These are phyloP conservation scores for Naganishia vishniacii DNA, from an alignment of 768 basidiomycete species.

Conservation along the genomic window DNA sequence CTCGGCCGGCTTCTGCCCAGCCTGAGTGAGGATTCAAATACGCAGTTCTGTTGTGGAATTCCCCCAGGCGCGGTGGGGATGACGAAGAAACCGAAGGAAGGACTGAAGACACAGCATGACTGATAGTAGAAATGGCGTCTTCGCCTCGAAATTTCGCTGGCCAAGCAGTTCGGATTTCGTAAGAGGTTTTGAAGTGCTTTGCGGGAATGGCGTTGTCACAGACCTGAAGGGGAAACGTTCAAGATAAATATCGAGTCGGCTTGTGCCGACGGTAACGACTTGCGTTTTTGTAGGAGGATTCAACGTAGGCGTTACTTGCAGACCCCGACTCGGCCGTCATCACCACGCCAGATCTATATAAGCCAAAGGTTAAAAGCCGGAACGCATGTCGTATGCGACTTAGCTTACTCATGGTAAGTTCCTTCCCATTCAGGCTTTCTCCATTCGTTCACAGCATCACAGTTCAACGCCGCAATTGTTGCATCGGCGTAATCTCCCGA, in stretches of 20 bases:
- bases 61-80: constrained; percentile 25
- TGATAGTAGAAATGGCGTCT: constrained; percentile 1
- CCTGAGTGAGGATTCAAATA: constrained; percentile 74
- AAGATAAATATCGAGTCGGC: neutral
- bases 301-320: constrained; percentile 50
- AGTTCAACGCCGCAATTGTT: constrained; percentile 56
- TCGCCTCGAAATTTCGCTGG: constrained; percentile 46
- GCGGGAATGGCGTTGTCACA: constrained; percentile 17
- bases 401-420: constrained; percentile 71
- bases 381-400: no score
- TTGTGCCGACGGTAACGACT: neutral
- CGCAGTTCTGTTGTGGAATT: constrained; percentile 50
- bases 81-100: constrained; percentile 16
- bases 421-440: constrained; percentile 54
- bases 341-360: constrained; percentile 61
- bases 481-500: constrained; percentile 47
- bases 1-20: constrained; percentile 75
- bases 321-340: constrained; percentile 14
- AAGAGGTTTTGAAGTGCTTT: constrained; percentile 24
- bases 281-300: constrained; percentile 58
- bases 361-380: neutral
- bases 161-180: constrained; percentile 55
- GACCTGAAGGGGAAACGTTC: neutral
- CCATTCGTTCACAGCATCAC: constrained; percentile 73
- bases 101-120: constrained; percentile 2